A percentile compares a stretch with the other conserved stretches of the same genome.
Conservation (phyloP, 2,329 filamentous ascomycete genomes). For the Fusarium ramigenum region DNA sequence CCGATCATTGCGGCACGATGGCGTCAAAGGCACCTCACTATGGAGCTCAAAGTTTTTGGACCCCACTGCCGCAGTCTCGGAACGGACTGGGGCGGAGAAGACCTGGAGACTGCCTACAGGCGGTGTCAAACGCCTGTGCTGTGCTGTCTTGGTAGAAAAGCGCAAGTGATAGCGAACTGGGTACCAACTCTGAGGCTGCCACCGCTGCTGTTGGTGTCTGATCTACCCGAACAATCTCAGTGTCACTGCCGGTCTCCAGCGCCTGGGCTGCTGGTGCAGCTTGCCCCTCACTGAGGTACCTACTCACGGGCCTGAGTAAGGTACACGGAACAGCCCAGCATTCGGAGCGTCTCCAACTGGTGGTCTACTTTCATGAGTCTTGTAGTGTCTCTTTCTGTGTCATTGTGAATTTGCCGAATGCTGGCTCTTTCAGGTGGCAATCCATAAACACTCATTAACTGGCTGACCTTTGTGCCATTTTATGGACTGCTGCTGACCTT, state of each 20-base stretch:
- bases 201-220: background rate
- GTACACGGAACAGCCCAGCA: background rate
- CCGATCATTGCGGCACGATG: constrained; percentile 17
- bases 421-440: constrained; percentile 8
- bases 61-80: constrained; percentile 24
- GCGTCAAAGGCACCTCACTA: constrained; percentile 24
- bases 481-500: constrained; percentile 22
- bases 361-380: constrained; percentile 10
- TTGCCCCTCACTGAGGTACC: constrained; percentile 25
- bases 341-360: constrained; percentile 9
- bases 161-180: background rate
- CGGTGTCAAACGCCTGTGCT: constrained; percentile 6
- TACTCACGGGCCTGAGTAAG: constrained; percentile 14
- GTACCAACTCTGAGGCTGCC: background rate
- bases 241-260: background rate
- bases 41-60: constrained; percentile 11
- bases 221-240: background rate
- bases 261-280: background rate
- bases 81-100: background rate
- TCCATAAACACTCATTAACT: background rate
- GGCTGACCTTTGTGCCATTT: background rate
- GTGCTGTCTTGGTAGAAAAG: background rate
- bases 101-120: background rate
- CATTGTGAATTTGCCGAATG: background rate
- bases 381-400: constrained; percentile 4